These are phyloP conservation scores for Gynostemma pentaphyllum DNA, from an alignment of 306 rosid genomes.

Conservation along the genomic window DNA sequence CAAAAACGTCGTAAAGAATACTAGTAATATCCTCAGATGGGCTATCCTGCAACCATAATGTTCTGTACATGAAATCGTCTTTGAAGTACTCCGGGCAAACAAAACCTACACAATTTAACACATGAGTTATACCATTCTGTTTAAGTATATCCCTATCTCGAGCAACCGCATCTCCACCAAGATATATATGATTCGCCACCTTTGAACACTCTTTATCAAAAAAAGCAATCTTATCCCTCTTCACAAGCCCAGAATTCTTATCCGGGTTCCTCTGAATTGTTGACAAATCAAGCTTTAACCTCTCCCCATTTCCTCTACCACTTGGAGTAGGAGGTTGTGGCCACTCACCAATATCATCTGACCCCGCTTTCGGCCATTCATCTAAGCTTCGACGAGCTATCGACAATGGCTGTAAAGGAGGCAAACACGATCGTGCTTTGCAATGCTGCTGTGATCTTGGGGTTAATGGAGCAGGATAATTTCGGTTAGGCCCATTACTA, in stretches of 20 bases:
- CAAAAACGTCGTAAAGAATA: constrained; percentile 87
- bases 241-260: constrained; percentile 78
- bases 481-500: constrained; percentile 29
- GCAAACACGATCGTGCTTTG: constrained; percentile 77
- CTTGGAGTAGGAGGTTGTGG: constrained; percentile 88
- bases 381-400: constrained; percentile 90
- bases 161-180: constrained; percentile 99
- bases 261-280: constrained; percentile 73
- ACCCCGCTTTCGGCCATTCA: constrained; percentile 97
- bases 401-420: constrained; percentile 86
- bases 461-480: constrained; percentile 69
- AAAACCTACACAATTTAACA: constrained; percentile 92
- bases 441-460: constrained; percentile 88
- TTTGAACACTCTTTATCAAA: constrained; percentile 95
- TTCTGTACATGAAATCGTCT: constrained; percentile 81
- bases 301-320: constrained; percentile 67
- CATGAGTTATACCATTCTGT: constrained; percentile 81
- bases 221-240: constrained; percentile 95
- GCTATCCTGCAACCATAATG: constrained; percentile 96
- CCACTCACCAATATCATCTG: constrained; percentile 98
- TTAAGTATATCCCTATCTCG: constrained; percentile 76
- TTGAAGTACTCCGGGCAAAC: constrained; percentile 93
- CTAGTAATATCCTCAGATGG: constrained; percentile 97
- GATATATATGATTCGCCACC: constrained; percentile 87
- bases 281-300: constrained; percentile 93